Evolutionary conservation across 805 yeast species (phyloP).

Genomic region (Spathaspora hagerdaliae): DNA sequence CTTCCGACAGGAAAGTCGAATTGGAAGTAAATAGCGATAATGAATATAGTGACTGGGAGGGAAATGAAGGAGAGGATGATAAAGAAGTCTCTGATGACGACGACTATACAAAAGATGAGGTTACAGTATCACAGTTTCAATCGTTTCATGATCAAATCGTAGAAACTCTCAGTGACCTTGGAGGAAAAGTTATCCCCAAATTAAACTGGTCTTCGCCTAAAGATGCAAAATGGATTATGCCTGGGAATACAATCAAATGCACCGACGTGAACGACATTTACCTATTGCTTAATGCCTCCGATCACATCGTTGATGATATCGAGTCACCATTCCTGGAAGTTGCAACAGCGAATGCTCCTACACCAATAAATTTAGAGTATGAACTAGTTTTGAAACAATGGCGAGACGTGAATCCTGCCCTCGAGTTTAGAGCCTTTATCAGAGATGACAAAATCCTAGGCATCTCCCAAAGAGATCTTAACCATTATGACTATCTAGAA

Average conservation of each 20-base stretch:
- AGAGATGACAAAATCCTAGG: conserved; percentile 61
- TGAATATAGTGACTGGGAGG: conserved; percentile 76
- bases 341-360: conserved; percentile 10
- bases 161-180: conserved; percentile 39
- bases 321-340: conserved; percentile 61
- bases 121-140: conserved; percentile 45
- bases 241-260: conserved; percentile 75
- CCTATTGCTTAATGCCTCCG: conserved; percentile 77
- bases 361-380: conserved; percentile 22
- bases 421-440: conserved; percentile 88
- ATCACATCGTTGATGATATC: conserved; percentile 82
- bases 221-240: conserved; percentile 89
- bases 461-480: conserved; percentile 80
- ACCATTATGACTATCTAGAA: conserved; percentile 69
- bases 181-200: conserved; percentile 75
- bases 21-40: conserved; percentile 44
- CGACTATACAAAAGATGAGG: conserved; percentile 2
- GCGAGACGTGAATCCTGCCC: conserved; percentile 79
- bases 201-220: conserved; percentile 97
- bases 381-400: conserved; percentile 81
- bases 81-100: conserved; percentile 12
- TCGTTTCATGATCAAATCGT: conserved; percentile 57
- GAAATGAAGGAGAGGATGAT: conserved; percentile 22
- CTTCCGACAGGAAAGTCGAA: conserved; percentile 10
- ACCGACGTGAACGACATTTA: conserved; percentile 70